Evolutionary conservation across 2,329 filamentous ascomycete genomes (phyloP).

Genomic region (Cladobotryum protrusum): DNA sequence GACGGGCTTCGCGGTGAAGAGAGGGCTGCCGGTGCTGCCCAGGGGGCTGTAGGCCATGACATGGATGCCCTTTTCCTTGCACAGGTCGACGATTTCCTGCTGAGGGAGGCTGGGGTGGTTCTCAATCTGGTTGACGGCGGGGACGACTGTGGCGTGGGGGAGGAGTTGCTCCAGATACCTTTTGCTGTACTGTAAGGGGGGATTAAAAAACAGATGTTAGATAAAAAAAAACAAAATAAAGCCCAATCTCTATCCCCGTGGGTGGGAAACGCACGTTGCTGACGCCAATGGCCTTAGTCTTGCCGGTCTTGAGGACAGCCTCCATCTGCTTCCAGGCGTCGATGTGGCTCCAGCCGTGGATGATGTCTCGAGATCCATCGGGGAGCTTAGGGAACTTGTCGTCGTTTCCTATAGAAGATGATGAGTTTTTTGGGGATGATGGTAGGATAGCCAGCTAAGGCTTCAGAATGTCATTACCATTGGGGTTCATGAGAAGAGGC

Average conservation of each 20-base stretch:
- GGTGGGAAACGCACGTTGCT: conserved; percentile 39
- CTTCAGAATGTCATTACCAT: conserved; percentile 38
- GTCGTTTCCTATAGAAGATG: conserved; percentile 48
- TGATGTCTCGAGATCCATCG: conserved; percentile 69
- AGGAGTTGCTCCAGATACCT: conserved; percentile 51
- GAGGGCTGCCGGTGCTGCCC: conserved; percentile 57
- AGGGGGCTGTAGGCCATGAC: conserved; percentile 68
- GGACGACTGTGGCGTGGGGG: conserved; percentile 45
- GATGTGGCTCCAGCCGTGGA: conserved; percentile 61
- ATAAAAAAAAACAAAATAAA: not conserved
- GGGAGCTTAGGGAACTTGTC: conserved; percentile 68
- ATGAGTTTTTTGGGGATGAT: not conserved
- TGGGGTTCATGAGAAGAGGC: conserved; percentile 74
- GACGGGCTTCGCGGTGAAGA: conserved; percentile 57
- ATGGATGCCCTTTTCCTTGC: conserved; percentile 61
- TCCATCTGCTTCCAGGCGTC: conserved; percentile 76
- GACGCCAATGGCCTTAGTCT: conserved; percentile 48
- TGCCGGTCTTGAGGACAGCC: conserved; percentile 54
- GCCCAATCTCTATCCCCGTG: not conserved
- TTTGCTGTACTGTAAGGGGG: conserved; percentile 41
- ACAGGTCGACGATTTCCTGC: conserved; percentile 64
- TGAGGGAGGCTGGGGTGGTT: conserved; percentile 67
- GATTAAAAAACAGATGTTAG: not conserved
- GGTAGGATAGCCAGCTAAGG: not conserved
- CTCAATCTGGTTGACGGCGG: conserved; percentile 67